Percentiles rank a stretch among this genome's conserved stretches.
Conservation (phyloP, 139 green algal genomes). For the Haematococcus lacustris region DNA sequence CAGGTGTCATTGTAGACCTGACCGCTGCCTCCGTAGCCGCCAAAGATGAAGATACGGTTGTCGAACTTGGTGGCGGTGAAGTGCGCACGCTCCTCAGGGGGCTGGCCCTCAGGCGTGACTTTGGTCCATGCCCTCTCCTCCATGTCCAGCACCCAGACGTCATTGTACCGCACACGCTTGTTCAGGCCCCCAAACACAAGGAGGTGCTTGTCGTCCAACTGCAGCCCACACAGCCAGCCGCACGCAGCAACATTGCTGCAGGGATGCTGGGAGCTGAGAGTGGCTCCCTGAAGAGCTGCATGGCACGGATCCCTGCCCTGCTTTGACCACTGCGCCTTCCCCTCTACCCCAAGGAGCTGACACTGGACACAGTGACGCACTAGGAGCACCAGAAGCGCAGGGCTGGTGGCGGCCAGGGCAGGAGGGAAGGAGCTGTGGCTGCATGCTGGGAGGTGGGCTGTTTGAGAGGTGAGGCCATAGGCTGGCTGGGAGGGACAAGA, state of each 20-base stretch:
- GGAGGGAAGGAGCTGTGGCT: too few species aligned
- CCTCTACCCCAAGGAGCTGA: too few species aligned
- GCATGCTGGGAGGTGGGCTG: too few species aligned
- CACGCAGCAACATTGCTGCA: not conserved
- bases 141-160: constrained; percentile 68
- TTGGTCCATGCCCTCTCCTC: constrained; percentile 46
- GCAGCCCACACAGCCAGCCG: not conserved
- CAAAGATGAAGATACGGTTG: constrained; percentile 64
- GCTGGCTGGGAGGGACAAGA: too few species aligned
- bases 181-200: constrained; percentile 77
- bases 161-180: constrained; percentile 62
- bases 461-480: too few species aligned
- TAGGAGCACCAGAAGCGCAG: too few species aligned
- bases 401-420: too few species aligned
- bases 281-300: too few species aligned
- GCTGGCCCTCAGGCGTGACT: constrained; percentile 22
- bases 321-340: too few species aligned
- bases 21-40: constrained; percentile 70
- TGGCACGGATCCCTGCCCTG: too few species aligned
- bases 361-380: too few species aligned
- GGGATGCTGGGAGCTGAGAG: too few species aligned
- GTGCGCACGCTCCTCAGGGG: constrained; percentile 61
- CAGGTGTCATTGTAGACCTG: constrained; percentile 71
- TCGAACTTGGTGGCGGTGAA: constrained; percentile 63
- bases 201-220: constrained; percentile 57